A percentile compares a stretch with the other conserved stretches of the same genome.
These are phyloP conservation scores for Ambrosiella xylebori DNA, from an alignment of 2,329 filamentous ascomycete species.

Conservation along the genomic window DNA sequence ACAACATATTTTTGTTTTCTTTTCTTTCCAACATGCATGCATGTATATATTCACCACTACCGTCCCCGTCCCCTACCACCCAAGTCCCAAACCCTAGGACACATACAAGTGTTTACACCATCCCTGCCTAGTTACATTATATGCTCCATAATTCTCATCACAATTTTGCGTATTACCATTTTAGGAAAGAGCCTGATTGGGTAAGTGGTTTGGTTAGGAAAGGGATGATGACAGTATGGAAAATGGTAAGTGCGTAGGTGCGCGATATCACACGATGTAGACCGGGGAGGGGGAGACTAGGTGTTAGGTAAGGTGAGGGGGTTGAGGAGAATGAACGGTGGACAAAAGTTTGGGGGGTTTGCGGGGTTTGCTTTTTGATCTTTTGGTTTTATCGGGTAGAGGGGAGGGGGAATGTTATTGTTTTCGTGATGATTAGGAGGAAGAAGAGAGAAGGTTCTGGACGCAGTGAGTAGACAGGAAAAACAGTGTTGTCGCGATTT, in stretches of 20 bases:
- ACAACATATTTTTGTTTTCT: background rate
- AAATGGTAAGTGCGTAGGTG: background rate
- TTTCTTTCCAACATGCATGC: background rate
- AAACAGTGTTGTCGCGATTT: too few relatives aligned
- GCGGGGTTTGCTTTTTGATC: background rate
- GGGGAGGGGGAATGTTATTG: too few relatives aligned
- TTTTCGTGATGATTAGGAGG: too few relatives aligned
- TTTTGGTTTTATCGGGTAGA: too few relatives aligned
- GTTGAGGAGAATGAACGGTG: background rate
- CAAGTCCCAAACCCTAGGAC: too few relatives aligned
- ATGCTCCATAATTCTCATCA: background rate
- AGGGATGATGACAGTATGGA: too few relatives aligned
- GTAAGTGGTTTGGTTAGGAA: background rate
- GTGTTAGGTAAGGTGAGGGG: background rate
- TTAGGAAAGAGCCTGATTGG: background rate
- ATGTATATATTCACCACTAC: background rate
- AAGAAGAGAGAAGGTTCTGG: too few relatives aligned
- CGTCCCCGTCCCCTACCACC: background rate
- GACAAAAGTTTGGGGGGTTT: background rate
- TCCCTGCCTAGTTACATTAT: background rate
- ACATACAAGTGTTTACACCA: background rate
- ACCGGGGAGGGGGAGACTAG: background rate
- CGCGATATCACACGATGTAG: background rate
- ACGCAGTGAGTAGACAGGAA: too few relatives aligned
- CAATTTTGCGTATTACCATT: background rate